Percentiles rank a stretch among this genome's conserved stretches.
These are phyloP conservation scores for Metschnikowia matae DNA, from an alignment of 805 yeast genomes.

Conservation along the genomic window DNA sequence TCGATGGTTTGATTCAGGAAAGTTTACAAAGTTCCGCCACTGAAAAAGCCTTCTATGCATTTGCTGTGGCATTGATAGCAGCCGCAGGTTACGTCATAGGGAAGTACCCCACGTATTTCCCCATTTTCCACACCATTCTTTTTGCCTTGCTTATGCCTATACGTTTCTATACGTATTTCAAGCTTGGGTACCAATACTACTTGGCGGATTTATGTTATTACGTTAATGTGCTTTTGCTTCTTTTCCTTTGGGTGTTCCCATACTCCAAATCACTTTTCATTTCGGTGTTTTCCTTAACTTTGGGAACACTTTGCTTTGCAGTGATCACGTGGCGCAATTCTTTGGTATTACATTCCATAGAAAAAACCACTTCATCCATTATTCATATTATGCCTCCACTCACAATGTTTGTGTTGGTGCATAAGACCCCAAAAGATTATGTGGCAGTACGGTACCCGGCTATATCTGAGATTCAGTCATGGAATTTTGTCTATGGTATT, in stretches of 20 bases:
- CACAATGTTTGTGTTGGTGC: constrained; percentile 81
- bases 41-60: constrained; percentile 79
- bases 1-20: constrained; percentile 34
- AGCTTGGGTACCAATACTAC: constrained; percentile 75
- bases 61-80: constrained; percentile 65
- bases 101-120: constrained; percentile 70
- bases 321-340: constrained; percentile 96
- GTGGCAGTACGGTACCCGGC: constrained; percentile 73
- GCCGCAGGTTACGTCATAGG: constrained; percentile 75
- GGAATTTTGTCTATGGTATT: constrained; percentile 71
- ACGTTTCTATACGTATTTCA: constrained; percentile 76
- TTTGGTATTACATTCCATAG: constrained; percentile 84
- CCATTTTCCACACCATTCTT: constrained; percentile 63
- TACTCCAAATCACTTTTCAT: constrained; percentile 66
- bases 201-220: constrained; percentile 92
- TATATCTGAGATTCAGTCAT: constrained; percentile 55
- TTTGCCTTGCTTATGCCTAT: constrained; percentile 72
- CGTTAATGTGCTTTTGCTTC: constrained; percentile 66
- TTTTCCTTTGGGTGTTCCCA: constrained; percentile 83
- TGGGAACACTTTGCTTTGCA: constrained; percentile 90
- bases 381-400: constrained; percentile 90
- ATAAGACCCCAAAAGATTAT: constrained; percentile 55
- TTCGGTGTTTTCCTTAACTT: constrained; percentile 78
- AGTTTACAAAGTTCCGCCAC: constrained; percentile 34
- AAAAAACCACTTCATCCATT: constrained; percentile 85